Percentiles rank a stretch among this genome's conserved stretches.
phyloP scores from a whole-genome alignment of 768 basidiomycete species.

The Galerina sulciceps region DNA sequence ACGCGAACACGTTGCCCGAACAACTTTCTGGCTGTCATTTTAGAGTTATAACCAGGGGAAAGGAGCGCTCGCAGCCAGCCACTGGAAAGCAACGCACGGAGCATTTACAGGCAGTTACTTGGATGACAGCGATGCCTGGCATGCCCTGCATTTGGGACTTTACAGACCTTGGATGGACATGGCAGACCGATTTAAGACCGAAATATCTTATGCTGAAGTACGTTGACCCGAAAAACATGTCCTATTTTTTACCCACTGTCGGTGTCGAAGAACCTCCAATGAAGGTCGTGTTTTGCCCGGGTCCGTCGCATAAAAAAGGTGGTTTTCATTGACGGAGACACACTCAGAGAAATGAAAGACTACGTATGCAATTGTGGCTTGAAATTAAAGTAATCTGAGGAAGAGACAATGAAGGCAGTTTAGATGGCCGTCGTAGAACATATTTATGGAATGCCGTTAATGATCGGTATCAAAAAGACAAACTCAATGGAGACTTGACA shows the following conservation, averaged over 20 bases:
- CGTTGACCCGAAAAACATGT: not conserved
- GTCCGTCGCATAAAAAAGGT: not conserved
- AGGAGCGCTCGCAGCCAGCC: too few species aligned
- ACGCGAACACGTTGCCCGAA: too few species aligned
- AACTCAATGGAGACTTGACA: not conserved
- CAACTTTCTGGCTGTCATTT: too few species aligned
- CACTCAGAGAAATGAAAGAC: too few species aligned
- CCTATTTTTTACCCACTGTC: not conserved
- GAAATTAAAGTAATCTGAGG: too few species aligned
- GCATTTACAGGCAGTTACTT: not conserved
- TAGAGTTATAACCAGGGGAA: too few species aligned
- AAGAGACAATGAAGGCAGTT: too few species aligned
- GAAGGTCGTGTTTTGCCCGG: not conserved
- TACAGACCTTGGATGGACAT: not conserved
- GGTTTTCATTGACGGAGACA: too few species aligned
- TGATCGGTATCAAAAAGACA: conserved; percentile 1
- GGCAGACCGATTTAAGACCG: not conserved
- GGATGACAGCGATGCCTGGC: not conserved
- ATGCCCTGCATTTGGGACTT: not conserved
- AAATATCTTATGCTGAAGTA: not conserved
- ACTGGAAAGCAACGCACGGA: not conserved
- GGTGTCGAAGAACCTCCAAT: not conserved
- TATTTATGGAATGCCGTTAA: not conserved
- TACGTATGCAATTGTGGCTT: too few species aligned
- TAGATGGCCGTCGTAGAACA: too few species aligned